phyloP scores from a whole-genome alignment of 495 filamentous ascomycete species.

The Thozetella sp. region DNA sequence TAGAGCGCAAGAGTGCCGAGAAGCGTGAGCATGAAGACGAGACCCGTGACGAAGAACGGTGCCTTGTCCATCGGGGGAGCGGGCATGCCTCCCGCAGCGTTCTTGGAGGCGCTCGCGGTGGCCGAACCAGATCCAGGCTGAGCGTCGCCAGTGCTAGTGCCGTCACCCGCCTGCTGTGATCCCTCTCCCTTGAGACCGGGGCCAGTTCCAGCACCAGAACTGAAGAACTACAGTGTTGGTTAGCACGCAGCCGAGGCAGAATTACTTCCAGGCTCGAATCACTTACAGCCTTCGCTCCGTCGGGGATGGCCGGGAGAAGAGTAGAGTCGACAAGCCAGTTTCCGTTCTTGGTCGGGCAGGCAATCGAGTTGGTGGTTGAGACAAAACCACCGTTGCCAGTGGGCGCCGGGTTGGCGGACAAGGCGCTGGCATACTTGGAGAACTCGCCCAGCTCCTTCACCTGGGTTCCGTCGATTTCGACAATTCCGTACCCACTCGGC shows the following conservation, averaged over 20 bases:
- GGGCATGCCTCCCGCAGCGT: slow-evolving; percentile 37
- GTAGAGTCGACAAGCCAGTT: slow-evolving; percentile 73
- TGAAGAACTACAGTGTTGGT: slow-evolving; percentile 60
- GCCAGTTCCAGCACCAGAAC: slow-evolving; percentile 70
- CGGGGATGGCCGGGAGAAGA: slow-evolving; percentile 76
- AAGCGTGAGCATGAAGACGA: slow-evolving; percentile 61
- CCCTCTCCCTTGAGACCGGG: slow-evolving; percentile 72
- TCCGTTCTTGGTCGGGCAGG: slow-evolving; percentile 68
- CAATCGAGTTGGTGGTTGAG: slow-evolving; percentile 59
- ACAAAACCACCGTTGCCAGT: slow-evolving; percentile 78
- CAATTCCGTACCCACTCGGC: slow-evolving; percentile 75
- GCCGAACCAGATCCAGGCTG: slow-evolving; percentile 61
- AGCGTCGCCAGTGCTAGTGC: slow-evolving; percentile 60
- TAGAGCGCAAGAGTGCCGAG: slow-evolving; percentile 68
- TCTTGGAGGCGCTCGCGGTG: slow-evolving; percentile 39
- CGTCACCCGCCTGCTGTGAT: slow-evolving; percentile 66
- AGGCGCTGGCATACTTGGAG: slow-evolving; percentile 64
- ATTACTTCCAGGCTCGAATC: neutral
- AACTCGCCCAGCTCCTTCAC: slow-evolving; percentile 61
- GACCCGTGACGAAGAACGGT: slow-evolving; percentile 53
- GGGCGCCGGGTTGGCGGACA: slow-evolving; percentile 64
- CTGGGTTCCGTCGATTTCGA: slow-evolving; percentile 58
- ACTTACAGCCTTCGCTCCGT: slow-evolving; percentile 48
- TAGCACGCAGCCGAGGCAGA: slow-evolving; percentile 5
- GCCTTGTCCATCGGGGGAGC: slow-evolving; percentile 49